Evolutionary conservation across 2,329 filamentous ascomycete species (phyloP).

Genomic region (Emmonsia crescens): DNA sequence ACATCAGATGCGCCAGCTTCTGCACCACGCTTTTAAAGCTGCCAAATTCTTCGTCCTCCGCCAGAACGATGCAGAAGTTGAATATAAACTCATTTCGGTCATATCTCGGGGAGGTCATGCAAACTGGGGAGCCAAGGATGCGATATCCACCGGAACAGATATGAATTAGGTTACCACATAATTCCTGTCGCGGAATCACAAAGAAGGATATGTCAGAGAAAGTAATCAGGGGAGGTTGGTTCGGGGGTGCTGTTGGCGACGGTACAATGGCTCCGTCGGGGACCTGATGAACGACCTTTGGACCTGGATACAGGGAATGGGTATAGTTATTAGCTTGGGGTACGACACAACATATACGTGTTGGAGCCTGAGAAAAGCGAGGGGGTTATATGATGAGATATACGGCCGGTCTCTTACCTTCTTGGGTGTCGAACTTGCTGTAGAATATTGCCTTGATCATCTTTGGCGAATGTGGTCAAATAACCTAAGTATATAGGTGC

Average conservation of each 20-base stretch:
- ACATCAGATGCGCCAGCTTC: slow-evolving; percentile 74
- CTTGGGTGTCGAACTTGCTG: slow-evolving; percentile 53
- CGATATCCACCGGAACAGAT: slow-evolving; percentile 65
- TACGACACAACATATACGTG: background rate
- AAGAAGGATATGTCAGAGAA: slow-evolving; percentile 83
- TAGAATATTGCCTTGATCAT: slow-evolving; percentile 58
- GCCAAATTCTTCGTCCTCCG: slow-evolving; percentile 57
- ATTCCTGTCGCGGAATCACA: slow-evolving; percentile 87
- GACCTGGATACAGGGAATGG: slow-evolving; percentile 33
- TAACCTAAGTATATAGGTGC: background rate
- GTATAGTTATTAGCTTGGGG: slow-evolving; percentile 4
- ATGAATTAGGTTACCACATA: slow-evolving; percentile 77
- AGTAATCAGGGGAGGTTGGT: slow-evolving; percentile 59
- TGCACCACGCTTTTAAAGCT: slow-evolving; percentile 77
- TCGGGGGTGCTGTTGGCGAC: slow-evolving; percentile 33
- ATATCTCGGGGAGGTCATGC: slow-evolving; percentile 72
- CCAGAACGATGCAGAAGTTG: slow-evolving; percentile 83
- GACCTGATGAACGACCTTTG: slow-evolving; percentile 54
- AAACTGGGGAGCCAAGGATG: slow-evolving; percentile 80
- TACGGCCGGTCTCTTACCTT: slow-evolving; percentile 27
- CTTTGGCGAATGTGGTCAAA: slow-evolving; percentile 14
- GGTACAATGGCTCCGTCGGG: slow-evolving; percentile 48
- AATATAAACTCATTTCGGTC: slow-evolving; percentile 95
- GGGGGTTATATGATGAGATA: background rate
- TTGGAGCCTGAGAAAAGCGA: background rate